Base-by-base conservation (phyloP, 1,139 yeast genomes). In the Blastobotrys apis region DNA sequence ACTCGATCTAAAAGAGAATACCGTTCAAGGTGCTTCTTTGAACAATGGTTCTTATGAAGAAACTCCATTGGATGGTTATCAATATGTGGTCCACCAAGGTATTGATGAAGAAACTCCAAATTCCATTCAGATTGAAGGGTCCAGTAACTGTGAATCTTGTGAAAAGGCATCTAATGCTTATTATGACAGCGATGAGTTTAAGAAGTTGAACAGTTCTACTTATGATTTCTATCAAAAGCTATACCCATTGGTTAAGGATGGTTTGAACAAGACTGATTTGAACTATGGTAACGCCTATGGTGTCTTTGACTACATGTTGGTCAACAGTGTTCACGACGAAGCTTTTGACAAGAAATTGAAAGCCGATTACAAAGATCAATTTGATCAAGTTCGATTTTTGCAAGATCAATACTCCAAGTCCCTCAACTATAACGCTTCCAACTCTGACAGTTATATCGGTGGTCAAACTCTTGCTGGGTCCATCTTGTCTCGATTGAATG, bases 61-160 rank as follows among this genome's bases (percentile, higher is more conserved):
- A 30, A 60, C 61, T 39, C 74, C 75, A 6, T 53, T 67, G 30
- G 59, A 59, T 43, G 74, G 74, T 5, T 70, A 69, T 54, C 76
- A 72, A 55, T 72, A 71, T 45, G 72, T 70, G 17, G 59, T 61
- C 47, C 58, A 64, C 52, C 63, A 62, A 39, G 59, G 66, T 29
- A 64, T 66, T 48, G 63, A 59, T 40, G 59, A 55, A 15, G 62
- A 57, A n/a, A 60, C 73, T n/a, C 64, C 62, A 12, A 59, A 62
- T 25, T 62, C 60, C 47, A 67, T 69, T 52, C 64, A 67, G 66
- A 59, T 66, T 43, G 63, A 67, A 49, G 75, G 75, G 39, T 69
- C 66, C 47, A 64, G 47, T n/a, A 52, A 58, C 43, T 72, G 76
- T 58, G 73, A 74, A 21, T 55, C 64, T 12, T 59, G 50, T 41